phyloP scores from a whole-genome alignment of 2,329 filamentous ascomycete species.

The Chlorencoelia australis region DNA sequence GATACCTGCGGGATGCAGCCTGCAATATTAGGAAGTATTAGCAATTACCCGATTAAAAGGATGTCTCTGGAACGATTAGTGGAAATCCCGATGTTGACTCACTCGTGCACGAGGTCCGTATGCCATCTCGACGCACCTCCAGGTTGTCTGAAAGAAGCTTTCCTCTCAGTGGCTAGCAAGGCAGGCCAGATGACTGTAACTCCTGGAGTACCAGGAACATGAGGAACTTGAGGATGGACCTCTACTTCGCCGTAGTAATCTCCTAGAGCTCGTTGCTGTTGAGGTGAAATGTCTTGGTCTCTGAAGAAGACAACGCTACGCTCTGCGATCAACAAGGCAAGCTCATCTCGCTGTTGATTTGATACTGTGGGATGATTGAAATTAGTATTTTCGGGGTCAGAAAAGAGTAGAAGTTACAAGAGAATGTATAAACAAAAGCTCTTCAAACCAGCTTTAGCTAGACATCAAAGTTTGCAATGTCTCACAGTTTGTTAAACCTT shows the following conservation, averaged over 20 bases:
- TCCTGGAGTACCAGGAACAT: constrained; percentile 57
- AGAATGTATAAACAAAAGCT: no score
- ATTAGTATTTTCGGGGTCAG: no score
- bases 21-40: no score
- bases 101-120: constrained; percentile 56
- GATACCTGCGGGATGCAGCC: constrained; percentile 57
- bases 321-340: constrained; percentile 34
- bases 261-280: constrained; percentile 53
- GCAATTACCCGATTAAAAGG: no score
- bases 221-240: constrained; percentile 60
- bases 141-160: constrained; percentile 53
- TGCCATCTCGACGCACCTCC: constrained; percentile 62
- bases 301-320: constrained; percentile 31
- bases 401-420: no score
- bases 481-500: no score
- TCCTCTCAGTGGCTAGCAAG: constrained; percentile 49
- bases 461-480: no score
- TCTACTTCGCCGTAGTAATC: constrained; percentile 57
- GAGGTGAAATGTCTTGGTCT: constrained; percentile 41
- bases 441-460: no score
- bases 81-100: no score
- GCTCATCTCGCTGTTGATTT: constrained; percentile 32
- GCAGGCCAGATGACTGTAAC: constrained; percentile 63
- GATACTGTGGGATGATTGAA: no score
- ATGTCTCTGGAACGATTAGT: no score